Base-by-base conservation (phyloP, 441 rosid species). In the California macrophylla region DNA sequence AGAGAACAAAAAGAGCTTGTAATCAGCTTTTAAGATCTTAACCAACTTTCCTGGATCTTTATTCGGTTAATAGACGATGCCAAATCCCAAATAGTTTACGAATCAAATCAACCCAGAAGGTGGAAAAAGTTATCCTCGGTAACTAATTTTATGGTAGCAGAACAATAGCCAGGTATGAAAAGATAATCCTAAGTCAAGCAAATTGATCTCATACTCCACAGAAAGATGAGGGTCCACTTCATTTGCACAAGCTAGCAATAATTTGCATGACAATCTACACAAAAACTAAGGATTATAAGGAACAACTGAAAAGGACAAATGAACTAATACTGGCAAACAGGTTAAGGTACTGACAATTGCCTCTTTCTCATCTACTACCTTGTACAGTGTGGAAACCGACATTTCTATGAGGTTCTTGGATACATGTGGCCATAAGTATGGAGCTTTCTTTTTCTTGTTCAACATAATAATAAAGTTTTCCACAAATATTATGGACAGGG, bases 401-500 rank as follows among this genome's bases (percentile, higher is more conserved):
- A 10, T 20, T 20, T 54, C 62, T 52, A 20, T 45, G 18, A 45
- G 52, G 3, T 15, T 45, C 20, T 47, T 47, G 20, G 54, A 47
- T 47, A 15, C 54, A 50, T 18, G 24, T 24, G 62, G 62, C 62
- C 28, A 21, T 24, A 56, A 21, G 28, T 56, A 10, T 23, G 62
- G 4, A 56, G 28, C 62, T 56, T 56, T 56, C 21, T 1, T 47
- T 56, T 52, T 52, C 24, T 6, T 15, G 13, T 45, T 13, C 18
- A 45, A 52, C 12, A 52, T 7, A 54, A 20, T 54, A 54, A 3
- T 54, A 20, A 56, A 21, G 26, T 56, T 7, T 56, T 56, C 26
- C 29, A 56, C 62, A 56, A 23, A 56, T 56, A 56, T 56, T 2
- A 8, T 56, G 62, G 62, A 56, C 62, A 56, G 62, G 62, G 26